Evolutionary conservation across 2,329 filamentous ascomycete species (phyloP), one percentile per base, ranked within the genome.

Genomic region (Trichophyton schoenleinii): DNA sequence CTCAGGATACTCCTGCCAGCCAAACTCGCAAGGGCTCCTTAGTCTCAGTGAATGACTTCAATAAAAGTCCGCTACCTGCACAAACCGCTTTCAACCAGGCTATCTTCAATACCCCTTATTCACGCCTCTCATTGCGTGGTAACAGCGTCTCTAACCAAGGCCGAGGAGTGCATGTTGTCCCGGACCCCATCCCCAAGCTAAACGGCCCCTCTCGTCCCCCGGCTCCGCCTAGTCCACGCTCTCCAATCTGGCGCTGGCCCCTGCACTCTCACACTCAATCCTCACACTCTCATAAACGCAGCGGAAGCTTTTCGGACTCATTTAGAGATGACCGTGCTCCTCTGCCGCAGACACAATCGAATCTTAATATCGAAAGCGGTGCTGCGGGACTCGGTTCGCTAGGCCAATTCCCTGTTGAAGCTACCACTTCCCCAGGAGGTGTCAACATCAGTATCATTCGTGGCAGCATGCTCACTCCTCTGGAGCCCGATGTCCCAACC

Each of bases 301-400:
- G 89, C 69, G 90, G 87, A 58, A 96, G 91, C 71, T 87, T 94
- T 67, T 89, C 88, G 0, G 89, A 96, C 74, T 92, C 91, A 0
- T 73, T 92, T 59, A 80, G 90, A 66, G 88, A 94, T 69, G 73
- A 86, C 76, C 74, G 83, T 60, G 74, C 79, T 9, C 80, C 81
- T 1, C 68, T 82, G 7, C 79, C 79, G 3, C 73, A 77, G 34
- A 71, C 79, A 3, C 73, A 77, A 36, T 72, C 78, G 42, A 77
- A 79, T 62, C 68, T 73, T 42, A 72, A 79, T 36, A 70, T 72
- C 58, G 66, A 70, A 58, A 70, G 75, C 22, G 71, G 15, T 36
- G 52, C 25, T 7, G 52, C 28, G 1, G 52, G 52, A 55, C 13
- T 55, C 6, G 28, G 74, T 52, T 69, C 72, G 57, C 69, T 86